Evolutionary conservation across 1,139 yeast genomes (phyloP), one percentile per base, ranked within the genome.

Genomic region (Scheffersomyces lignicola): DNA sequence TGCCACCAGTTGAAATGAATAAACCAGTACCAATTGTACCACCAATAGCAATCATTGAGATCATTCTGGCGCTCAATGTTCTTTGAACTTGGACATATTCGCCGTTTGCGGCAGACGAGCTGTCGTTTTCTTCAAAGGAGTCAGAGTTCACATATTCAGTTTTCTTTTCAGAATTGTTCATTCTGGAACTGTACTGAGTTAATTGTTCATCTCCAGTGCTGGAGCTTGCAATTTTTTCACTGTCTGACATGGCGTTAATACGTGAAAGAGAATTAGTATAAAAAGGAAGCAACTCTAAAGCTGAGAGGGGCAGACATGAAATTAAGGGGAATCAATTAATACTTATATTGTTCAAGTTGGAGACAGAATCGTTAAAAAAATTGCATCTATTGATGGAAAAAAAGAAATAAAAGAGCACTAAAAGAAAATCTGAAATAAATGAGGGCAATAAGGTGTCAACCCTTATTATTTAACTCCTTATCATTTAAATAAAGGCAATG

Each of bases 11-110:
- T 45, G 80, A 76, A 28, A 80, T 70, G 57, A 76, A 80, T 36
- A 78, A 60, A 47, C 85, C 85, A 4, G 84, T 78, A 48, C 87
- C 87, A 43, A 80, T 82, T 31, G 88, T 66, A 38, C 76, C 76
- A 32, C 76, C 76, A 38, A 66, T 54, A 32, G 92, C 89, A 51
- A 86, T 80, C 51, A 86, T 73, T 48, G 86, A 86, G 34, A 86
- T 80, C 53, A 80, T 86, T 52, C 87, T 68, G 34, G 78, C 74
- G 42, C 70, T 65, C 36, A 78, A 56, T 31, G 59, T 60, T 47
- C 83, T 60, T 33, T 65, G 47, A 24, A 60, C 61, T 42, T 55
- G 60, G 26, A 43, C 40, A 30, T 40, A 20, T 9, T 28, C 40
- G 4, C 9, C 24, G 14, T 16, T 30, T 1, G 37, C 30, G 20